Percentiles rank a stretch among this genome's conserved stretches.
Evolutionary conservation across 2,329 filamentous ascomycete genomes (phyloP).

Genomic region (Neofusicoccum cordaticola): DNA sequence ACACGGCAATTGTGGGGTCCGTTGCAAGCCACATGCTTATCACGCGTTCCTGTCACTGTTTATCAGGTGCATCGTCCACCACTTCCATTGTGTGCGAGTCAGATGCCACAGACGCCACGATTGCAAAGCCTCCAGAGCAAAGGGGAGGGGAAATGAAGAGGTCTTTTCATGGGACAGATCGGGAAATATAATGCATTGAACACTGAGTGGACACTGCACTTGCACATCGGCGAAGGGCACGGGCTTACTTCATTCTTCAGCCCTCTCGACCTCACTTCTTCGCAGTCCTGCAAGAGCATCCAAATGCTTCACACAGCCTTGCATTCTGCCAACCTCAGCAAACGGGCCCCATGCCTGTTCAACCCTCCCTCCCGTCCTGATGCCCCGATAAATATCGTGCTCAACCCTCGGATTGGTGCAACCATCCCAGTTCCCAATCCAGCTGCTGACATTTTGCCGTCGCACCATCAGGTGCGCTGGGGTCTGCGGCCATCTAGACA

Average conservation of each 20-base stretch:
- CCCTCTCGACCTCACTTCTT: too few relatives aligned
- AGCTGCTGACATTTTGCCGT: not conserved
- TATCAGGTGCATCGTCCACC: not conserved
- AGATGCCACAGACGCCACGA: not conserved
- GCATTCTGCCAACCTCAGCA: too few relatives aligned
- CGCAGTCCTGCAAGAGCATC: too few relatives aligned
- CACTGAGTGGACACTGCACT: not conserved
- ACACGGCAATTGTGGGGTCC: slow-evolving; percentile 3
- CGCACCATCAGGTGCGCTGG: too few relatives aligned
- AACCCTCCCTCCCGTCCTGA: too few relatives aligned
- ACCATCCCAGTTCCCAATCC: not conserved
- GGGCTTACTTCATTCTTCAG: slow-evolving; percentile 2
- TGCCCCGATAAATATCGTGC: not conserved
- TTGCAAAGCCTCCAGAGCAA: not conserved
- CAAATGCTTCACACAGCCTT: too few relatives aligned
- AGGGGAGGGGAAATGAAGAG: slow-evolving; percentile 4
- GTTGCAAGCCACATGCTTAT: slow-evolving; percentile 8
- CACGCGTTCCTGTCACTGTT: not conserved
- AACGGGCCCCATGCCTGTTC: too few relatives aligned
- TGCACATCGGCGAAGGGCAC: not conserved
- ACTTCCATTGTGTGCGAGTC: not conserved
- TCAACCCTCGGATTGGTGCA: not conserved
- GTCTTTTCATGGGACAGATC: not conserved
- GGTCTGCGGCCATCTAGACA: too few relatives aligned
- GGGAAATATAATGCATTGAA: not conserved